These are phyloP conservation scores for Paracoccidioides brasiliensis DNA, from an alignment of 2,329 filamentous ascomycete genomes.

Conservation along the genomic window DNA sequence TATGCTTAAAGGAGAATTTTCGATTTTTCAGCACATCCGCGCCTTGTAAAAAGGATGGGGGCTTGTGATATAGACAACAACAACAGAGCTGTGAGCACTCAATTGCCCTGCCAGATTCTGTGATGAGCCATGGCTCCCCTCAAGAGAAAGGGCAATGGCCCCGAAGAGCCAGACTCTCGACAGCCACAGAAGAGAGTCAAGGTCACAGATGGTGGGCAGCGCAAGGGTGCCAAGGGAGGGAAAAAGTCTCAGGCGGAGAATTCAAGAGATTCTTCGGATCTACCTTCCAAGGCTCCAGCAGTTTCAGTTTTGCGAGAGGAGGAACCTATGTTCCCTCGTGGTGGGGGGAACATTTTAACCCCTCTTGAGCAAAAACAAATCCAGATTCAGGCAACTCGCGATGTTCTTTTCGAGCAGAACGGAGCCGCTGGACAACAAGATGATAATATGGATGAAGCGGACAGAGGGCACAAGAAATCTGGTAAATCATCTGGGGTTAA, in stretches of 20 bases:
- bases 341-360: constrained; percentile 79
- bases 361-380: constrained; percentile 95
- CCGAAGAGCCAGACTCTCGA: constrained; percentile 23
- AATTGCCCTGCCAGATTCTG: neutral
- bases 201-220: constrained; percentile 24
- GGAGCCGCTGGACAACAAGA: constrained; percentile 35
- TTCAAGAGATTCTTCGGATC: constrained; percentile 8
- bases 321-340: constrained; percentile 81
- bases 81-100: neutral
- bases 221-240: constrained; percentile 23
- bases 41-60: neutral
- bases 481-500: constrained; percentile 24
- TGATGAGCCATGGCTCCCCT: constrained; percentile 29
- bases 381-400: constrained; percentile 78
- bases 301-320: constrained; percentile 52
- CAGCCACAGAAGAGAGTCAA: constrained; percentile 30
- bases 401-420: constrained; percentile 79
- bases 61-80: neutral
- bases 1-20: constrained; percentile 8
- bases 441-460: constrained; percentile 15
- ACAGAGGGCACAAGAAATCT: constrained; percentile 27
- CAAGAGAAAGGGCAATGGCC: constrained; percentile 33
- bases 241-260: constrained; percentile 15
- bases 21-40: constrained; percentile 1
- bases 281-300: constrained; percentile 6